phyloP scores from a whole-genome alignment of 768 basidiomycete genomes.

The Suillus plorans region DNA sequence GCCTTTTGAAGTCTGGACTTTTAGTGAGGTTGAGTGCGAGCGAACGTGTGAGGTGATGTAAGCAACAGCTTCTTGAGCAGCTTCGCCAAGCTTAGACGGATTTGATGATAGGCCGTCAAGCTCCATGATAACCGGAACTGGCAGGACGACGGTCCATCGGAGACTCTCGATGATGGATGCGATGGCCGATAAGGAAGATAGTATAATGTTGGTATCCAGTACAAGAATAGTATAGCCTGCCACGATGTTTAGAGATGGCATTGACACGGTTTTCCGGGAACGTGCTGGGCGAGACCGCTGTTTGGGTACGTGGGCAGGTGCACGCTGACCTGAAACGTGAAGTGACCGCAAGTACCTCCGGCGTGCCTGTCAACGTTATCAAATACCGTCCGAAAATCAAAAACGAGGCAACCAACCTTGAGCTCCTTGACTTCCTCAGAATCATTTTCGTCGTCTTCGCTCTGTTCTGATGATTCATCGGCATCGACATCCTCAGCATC shows the following conservation, averaged over 20 bases:
- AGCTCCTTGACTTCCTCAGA: conserved; percentile 74
- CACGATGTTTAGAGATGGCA: conserved; percentile 53
- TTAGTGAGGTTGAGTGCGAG: conserved; percentile 73
- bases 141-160: conserved; percentile 86
- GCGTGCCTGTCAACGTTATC: conserved; percentile 51
- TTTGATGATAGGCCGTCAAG: conserved; percentile 86
- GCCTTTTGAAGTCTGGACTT: conserved; percentile 93
- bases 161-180: conserved; percentile 74
- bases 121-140: conserved; percentile 95
- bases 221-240: conserved; percentile 90
- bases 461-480: conserved; percentile 43
- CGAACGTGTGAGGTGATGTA: conserved; percentile 80
- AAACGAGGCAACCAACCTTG: conserved; percentile 51
- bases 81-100: conserved; percentile 63
- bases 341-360: conserved; percentile 71
- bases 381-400: conserved; percentile 11
- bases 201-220: conserved; percentile 91
- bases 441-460: conserved; percentile 64
- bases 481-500: conserved; percentile 54
- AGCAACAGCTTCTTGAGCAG: conserved; percentile 68
- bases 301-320: conserved; percentile 25
- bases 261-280: conserved; percentile 31
- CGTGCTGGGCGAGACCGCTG: conserved; percentile 29
- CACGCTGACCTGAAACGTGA: conserved; percentile 47
- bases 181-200: conserved; percentile 78